Conservation (phyloP, 2,329 filamentous ascomycete species). For the Macrophomina phaseolina region DNA sequence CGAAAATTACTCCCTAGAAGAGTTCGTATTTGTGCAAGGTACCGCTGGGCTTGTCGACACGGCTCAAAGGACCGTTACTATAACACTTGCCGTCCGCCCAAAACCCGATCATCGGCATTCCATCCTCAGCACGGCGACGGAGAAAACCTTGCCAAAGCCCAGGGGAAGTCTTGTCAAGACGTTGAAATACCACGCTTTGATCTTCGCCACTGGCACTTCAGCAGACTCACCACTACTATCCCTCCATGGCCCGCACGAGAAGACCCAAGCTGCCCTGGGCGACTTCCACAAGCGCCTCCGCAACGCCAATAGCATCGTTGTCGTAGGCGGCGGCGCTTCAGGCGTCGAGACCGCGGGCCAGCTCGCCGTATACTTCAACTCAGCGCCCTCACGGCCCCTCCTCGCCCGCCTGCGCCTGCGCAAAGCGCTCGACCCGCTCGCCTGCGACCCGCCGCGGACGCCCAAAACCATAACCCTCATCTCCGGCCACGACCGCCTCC, state of each 20-base stretch:
- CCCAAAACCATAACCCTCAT: slow-evolving; percentile 43
- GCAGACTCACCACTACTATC: slow-evolving; percentile 43
- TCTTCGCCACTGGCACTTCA: slow-evolving; percentile 46
- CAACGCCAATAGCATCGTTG: slow-evolving; percentile 41
- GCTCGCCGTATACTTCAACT: slow-evolving; percentile 41
- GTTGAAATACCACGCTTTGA: slow-evolving; percentile 43
- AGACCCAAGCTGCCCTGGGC: slow-evolving; percentile 37
- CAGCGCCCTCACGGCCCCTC: background rate
- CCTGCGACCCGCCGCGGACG: slow-evolving; percentile 8
- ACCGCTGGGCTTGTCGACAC: slow-evolving; percentile 38
- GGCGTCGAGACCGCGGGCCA: slow-evolving; percentile 48
- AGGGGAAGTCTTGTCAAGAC: slow-evolving; percentile 29
- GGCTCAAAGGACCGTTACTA: slow-evolving; percentile 34
- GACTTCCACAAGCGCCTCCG: slow-evolving; percentile 38
- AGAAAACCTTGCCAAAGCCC: slow-evolving; percentile 9
- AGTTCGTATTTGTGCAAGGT: slow-evolving; percentile 47
- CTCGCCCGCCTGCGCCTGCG: background rate
- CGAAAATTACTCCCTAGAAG: slow-evolving; percentile 39
- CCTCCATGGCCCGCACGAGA: slow-evolving; percentile 40
- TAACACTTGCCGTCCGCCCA: slow-evolving; percentile 29
- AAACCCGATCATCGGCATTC: background rate
- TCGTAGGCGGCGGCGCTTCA: slow-evolving; percentile 44
- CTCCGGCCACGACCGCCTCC: slow-evolving; percentile 36
- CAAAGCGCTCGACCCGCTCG: slow-evolving; percentile 1
- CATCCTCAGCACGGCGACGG: background rate